Base-by-base conservation (phyloP, 441 rosid genomes). In the Corymbia calophylla region DNA sequence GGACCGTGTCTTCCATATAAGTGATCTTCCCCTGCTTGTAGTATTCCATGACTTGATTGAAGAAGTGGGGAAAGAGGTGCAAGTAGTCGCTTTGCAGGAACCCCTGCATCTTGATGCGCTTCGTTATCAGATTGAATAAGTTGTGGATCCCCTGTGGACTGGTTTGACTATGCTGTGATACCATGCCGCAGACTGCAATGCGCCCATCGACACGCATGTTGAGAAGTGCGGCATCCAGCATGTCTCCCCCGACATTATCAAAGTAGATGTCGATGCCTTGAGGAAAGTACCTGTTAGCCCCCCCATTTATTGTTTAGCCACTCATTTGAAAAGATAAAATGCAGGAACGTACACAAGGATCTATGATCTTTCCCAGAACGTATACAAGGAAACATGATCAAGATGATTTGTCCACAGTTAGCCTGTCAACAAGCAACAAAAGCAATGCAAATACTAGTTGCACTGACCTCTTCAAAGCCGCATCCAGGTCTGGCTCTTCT, bases 161-260 rank as follows among this genome's bases (percentile, higher is more conserved):
- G 32, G 91, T 90, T 39, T 92, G 91, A 32, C 94, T 93, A 55
- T 92, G 92, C 47, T 90, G 68, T 56, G 98, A 96, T 53, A 96
- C 94, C 98, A 96, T 95, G 86, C 98, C 98, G 3, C 98, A 96
- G 7, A 94, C 96, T 1, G 98, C 98, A 51, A 96, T 93, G 70
- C 96, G 89, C 31, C 98, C 98, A 82, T 90, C 90, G 48, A 91
- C 88, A 58, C 91, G 91, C 98, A 96, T 96, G 93, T 94, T 96
- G 16, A 91, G 90, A 68, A 96, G 91, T 15, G 94, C 98, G 86
- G 96, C 96, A 88, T 96, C 98, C 62, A 96, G 96, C 95, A 94
- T 95, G 62, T 91, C 89, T 39, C 98, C 98, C 1, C 98, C 98
- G 32, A 96, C 98, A 19, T 96, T 96, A 81, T 96, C 98, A 13